Conservation (phyloP, 2,329 filamentous ascomycete species). For the Mollisia scopiformis region DNA sequence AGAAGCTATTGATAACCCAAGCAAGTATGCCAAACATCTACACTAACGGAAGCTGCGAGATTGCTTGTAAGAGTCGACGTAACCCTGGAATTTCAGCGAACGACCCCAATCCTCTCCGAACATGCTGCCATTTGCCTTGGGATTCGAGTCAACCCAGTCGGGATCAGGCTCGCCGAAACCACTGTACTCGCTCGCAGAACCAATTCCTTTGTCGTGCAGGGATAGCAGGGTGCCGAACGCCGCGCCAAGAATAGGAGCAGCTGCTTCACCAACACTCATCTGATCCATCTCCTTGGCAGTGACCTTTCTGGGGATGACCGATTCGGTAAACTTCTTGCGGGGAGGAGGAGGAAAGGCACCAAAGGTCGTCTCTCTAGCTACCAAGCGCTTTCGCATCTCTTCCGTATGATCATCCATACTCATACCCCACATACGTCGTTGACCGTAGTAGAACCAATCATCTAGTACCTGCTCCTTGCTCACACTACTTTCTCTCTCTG, state of each 20-base stretch:
- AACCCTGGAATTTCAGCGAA: too few species aligned
- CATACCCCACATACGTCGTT: constrained; percentile 31
- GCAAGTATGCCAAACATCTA: too few species aligned
- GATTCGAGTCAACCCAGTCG: constrained; percentile 30
- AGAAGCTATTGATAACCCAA: too few species aligned
- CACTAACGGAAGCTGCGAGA: too few species aligned
- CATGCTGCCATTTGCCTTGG: constrained; percentile 30
- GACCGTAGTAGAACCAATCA: constrained; percentile 34
- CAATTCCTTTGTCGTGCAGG: constrained; percentile 25
- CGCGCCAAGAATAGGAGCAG: constrained; percentile 29
- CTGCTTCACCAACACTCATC: constrained; percentile 26
- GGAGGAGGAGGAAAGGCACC: constrained; percentile 24
- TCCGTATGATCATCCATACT: constrained; percentile 22
- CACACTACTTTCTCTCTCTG: constrained; percentile 10
- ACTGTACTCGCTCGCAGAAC: constrained; percentile 24
- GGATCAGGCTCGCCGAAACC: constrained; percentile 24
- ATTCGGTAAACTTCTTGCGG: constrained; percentile 12
- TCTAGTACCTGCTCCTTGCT: constrained; percentile 23
- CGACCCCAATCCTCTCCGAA: constrained; percentile 37
- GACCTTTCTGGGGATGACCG: constrained; percentile 16
- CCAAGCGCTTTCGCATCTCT: neutral
- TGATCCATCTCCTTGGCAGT: constrained; percentile 28
- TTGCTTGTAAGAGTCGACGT: too few species aligned
- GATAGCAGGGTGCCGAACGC: constrained; percentile 31
- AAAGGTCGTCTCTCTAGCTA: constrained; percentile 10